Base-by-base conservation (phyloP, 2,329 filamentous ascomycete species). In the Cladosporium sp. region DNA sequence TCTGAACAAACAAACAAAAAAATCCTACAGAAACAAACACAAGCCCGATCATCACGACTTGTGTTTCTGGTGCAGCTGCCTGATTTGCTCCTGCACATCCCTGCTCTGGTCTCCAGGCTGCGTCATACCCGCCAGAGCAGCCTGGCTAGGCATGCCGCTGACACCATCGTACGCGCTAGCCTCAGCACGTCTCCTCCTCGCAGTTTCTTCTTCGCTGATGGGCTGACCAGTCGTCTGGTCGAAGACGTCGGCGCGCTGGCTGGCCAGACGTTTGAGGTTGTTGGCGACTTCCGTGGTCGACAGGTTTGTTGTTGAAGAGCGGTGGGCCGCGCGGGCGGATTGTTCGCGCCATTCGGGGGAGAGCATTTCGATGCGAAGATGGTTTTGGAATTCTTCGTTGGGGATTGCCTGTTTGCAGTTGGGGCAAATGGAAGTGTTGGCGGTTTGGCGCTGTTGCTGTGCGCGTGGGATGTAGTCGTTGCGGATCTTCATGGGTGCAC, bases 291-390 rank as follows among this genome's bases (percentile, higher is more conserved):
- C 92, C 29, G 79, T 82, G 3, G 88, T 92, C 1, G 86, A 88
- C 8, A 95, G 72, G 61, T 95, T 96, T 8, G 90, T 94, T 0
- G 87, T 91, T 1, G 88, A 82, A 56, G 86, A 88, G 55, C 92
- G 85, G 11, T 86, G 83, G 39, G 95, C 89, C 13, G 88, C 83
- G 67, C 95, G 95, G 51, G 88, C 86, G 59, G 90, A 89, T 67
- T 97, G 91, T 66, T 96, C 91, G 67, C 95, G 95, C 91, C 92
- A 97, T 52, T 86, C 82, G 0, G 92, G 92, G 66, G 97, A 92
- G 52, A 96, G 79, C 40, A 96, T 78, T 70, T 97, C 92, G 65
- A 97, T 95, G 69, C 88, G 83, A 82, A 97, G 92, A 65, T 97
- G 92, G 56, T 92, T 84, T 53, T 93, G 88, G 57, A 96, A 79